Evolutionary conservation across 2,329 filamentous ascomycete genomes (phyloP).

Genomic region (Blastomyces emzantsi): DNA sequence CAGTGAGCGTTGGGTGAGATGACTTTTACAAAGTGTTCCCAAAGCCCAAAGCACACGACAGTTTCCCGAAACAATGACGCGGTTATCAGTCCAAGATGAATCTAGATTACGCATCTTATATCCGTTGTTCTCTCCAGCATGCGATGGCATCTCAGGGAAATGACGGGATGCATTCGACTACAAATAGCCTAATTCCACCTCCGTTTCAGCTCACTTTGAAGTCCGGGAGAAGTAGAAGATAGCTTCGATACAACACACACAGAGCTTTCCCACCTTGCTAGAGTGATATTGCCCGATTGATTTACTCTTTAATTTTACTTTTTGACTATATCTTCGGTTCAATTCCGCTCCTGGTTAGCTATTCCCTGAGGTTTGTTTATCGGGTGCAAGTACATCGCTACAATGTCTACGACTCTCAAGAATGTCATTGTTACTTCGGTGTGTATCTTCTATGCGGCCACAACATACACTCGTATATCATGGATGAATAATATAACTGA

Average conservation of each 20-base stretch:
- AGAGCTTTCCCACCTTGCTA: background rate
- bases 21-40: background rate
- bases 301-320: background rate
- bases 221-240: background rate
- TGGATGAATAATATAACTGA: background rate
- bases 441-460: background rate
- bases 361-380: background rate
- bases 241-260: background rate
- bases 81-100: background rate
- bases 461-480: background rate
- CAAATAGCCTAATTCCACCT: background rate
- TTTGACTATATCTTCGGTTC: background rate
- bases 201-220: background rate
- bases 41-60: background rate
- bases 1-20: background rate
- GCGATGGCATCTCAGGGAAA: background rate
- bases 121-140: background rate
- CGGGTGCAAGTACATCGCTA: background rate
- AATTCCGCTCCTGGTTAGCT: background rate
- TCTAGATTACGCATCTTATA: background rate
- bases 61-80: background rate
- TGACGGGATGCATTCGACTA: background rate
- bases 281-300: background rate
- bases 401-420: conserved; percentile 9
- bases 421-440: conserved; percentile 11